Base-by-base conservation (phyloP, 257 asterid species). In the Cordia subcordata region DNA sequence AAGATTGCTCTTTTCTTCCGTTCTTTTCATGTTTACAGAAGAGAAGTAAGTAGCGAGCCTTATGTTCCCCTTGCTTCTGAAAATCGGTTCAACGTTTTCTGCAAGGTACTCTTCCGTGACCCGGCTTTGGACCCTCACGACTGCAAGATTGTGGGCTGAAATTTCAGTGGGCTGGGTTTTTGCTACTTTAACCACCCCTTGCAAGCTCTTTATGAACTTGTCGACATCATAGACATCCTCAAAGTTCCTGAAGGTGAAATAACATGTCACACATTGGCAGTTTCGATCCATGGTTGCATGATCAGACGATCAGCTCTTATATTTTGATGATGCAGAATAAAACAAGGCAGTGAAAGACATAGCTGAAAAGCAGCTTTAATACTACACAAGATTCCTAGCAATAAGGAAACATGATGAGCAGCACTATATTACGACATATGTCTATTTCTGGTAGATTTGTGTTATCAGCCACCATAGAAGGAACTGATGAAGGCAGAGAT, bases 41-140 rank as follows among this genome's bases (percentile, higher is more conserved):
- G 96, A 94, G 75, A 92, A 92, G 77, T 84, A 86, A 18, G 97
- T 81, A 11, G 80, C 95, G 13, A 93, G 82, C 74, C 97, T 79
- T 58, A 89, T 55, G 81, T 81, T 88, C 50, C 94, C 89, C 77
- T 89, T 93, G 39, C 78, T 35, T 67, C 81, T 85, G 75, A 89
- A 93, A 53, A 77, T 55, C 16, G 97, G 83, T 71, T 81, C 88
- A 20, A 93, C 71, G 32, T 81, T 83, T 40, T 81, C 88, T 60
- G 90, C 79, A 53, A 93, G 79, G 61, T 80, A 63, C 14, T 72
- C 95, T 75, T 89, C 92, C 5, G 86, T 72, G 32, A 89, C 92
- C 69, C 92, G 84, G 66, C 81, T 93, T 44, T 96, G 97, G 69
- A 93, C 89, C 78, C 83, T 93, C 42, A 93, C 96, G 17, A 85